These are phyloP conservation scores for Scedosporium minutisporum DNA, from an alignment of 2,329 filamentous ascomycete genomes.

Conservation along the genomic window DNA sequence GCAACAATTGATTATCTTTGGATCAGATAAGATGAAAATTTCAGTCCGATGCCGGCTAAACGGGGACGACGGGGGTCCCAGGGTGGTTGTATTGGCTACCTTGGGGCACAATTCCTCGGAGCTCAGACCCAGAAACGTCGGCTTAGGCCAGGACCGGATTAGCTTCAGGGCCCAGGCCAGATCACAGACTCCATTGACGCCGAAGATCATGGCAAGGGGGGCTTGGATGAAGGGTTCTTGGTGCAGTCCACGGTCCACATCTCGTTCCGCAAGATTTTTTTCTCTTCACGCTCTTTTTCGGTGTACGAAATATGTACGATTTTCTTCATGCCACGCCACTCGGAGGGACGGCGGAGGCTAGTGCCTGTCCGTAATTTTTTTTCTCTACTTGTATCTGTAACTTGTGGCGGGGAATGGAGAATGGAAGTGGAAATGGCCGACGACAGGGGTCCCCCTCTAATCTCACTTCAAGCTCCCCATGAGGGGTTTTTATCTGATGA, in stretches of 20 bases:
- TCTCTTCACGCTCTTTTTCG: not conserved
- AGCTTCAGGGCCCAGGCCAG: not conserved
- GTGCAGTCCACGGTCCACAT: not conserved
- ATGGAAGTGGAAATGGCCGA: not conserved
- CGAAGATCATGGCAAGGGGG: not conserved
- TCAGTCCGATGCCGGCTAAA: constrained; percentile 6
- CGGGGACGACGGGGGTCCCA: not conserved
- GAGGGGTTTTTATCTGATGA: constrained; percentile 42
- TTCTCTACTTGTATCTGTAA: not conserved
- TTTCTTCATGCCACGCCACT: no score
- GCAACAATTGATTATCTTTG: constrained; percentile 31
- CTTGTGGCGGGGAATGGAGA: not conserved
- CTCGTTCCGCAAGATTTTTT: not conserved
- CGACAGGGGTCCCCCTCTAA: constrained; percentile 3
- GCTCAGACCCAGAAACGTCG: not conserved
- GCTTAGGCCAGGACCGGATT: not conserved
- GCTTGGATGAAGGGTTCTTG: no score
- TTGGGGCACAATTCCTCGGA: not conserved
- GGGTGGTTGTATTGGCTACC: not conserved
- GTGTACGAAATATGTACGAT: no score
- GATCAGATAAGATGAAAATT: constrained; percentile 42
- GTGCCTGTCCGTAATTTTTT: not conserved
- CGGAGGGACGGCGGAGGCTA: not conserved
- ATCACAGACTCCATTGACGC: not conserved
- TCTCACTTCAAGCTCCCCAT: not conserved